Percentiles rank a stretch among this genome's conserved stretches.
phyloP scores from a whole-genome alignment of 192 early-diverging fungal genomes.

The Backusella mclennaniae region DNA sequence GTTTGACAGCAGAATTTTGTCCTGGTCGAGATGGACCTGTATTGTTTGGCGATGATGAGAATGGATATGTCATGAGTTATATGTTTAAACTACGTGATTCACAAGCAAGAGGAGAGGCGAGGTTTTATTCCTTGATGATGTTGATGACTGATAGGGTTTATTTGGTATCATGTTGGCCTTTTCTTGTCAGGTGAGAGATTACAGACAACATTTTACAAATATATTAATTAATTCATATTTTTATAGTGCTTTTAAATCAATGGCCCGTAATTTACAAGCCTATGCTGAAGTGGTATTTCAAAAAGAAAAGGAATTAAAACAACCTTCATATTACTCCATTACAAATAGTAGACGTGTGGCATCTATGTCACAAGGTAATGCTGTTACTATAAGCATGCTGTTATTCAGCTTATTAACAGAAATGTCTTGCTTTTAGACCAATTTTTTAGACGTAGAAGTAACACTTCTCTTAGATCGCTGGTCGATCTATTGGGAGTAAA shows the following conservation, averaged over 20 bases:
- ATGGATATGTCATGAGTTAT: conserved; percentile 69
- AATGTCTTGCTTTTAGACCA: conserved; percentile 36
- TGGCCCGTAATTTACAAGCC: conserved; percentile 48
- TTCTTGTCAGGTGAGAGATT: conserved; percentile 54
- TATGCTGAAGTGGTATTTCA: conserved; percentile 45
- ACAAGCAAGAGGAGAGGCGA: conserved; percentile 59
- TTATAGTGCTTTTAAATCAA: conserved; percentile 52
- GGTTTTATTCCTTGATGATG: conserved; percentile 63
- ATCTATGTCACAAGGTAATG: conserved; percentile 39
- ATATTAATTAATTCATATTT: not conserved
- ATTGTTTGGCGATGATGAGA: conserved; percentile 66
- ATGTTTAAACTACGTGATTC: conserved; percentile 68
- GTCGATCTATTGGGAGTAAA: conserved; percentile 48
- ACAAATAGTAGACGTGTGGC: conserved; percentile 30
- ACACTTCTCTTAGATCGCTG: conserved; percentile 49
- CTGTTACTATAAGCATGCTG: not conserved
- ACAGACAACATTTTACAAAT: not conserved
- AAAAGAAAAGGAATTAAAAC: conserved; percentile 39
- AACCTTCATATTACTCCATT: conserved; percentile 15
- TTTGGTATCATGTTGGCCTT: conserved; percentile 66
- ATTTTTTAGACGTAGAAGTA: conserved; percentile 48
- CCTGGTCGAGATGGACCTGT: conserved; percentile 65
- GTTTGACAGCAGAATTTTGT: conserved; percentile 62
- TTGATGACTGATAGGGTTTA: conserved; percentile 65
- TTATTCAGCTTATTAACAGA: not conserved